Base-by-base conservation (phyloP, 83 land plant species). In the Thuja plicata region DNA sequence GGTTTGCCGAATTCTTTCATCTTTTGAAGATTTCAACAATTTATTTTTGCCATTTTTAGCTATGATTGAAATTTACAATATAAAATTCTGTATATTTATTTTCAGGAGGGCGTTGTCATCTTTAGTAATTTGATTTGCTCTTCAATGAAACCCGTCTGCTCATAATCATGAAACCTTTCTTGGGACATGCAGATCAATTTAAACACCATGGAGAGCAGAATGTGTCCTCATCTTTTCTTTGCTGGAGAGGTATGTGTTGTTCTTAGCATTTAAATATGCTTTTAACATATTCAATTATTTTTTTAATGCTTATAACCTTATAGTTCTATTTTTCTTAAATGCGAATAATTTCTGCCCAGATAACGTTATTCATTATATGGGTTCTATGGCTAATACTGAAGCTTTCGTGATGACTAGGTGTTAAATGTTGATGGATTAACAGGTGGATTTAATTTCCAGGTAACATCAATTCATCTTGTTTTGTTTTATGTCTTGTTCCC, bases 391-490 rank as follows among this genome's bases (percentile, higher is more conserved):
- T 79, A 57, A 66, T 87, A 43, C 11, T 88, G 70, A 48, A 37
- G 57, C 15, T 27, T 24, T 19, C 38, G 30, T 91, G 76, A n/a
- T 70, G 85, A 78, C 74, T 94, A 98, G 99, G 92, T 98, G 24
- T 87, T 98, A 17, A 96, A 98, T 88, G 91, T 96, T 86, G 99
- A 98, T 92, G 99, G 99, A 66, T 90, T 97, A 57, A 98, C 99
- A 55, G 99, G 99, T 16, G 99, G 99, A 3, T 98, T 96, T 91
- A 98, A 98, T 89, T 97, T 97, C 89, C 99, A 98, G 96, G 99
- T 96, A 92, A 85, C 32, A n/a, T 45, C 37, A 43, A 52, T 43
- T 52, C 71, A 78, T 85, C 24, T 85, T 79, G 27, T 89, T 60
- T 86, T 34, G 40, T 32, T 35, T 85, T 2, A 17, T 73, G 27